Conservation (phyloP, 345 rosid species). For the Salix exigua region DNA sequence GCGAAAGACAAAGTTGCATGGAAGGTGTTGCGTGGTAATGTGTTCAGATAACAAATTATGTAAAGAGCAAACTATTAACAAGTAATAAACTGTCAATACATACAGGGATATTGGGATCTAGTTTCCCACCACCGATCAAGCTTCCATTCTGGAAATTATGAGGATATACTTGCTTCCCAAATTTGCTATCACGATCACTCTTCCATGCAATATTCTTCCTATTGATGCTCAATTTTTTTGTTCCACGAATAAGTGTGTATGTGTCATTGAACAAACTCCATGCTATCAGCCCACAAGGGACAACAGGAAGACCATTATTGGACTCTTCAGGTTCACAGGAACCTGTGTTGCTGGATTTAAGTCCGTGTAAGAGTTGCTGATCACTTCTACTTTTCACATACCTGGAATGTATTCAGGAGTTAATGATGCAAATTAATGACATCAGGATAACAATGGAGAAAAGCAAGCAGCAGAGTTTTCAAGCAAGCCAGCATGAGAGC, state of each 20-base stretch:
- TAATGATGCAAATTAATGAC: conserved; percentile 3
- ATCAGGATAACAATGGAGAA: neutral
- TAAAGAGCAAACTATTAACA: neutral
- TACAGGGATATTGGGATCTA: conserved; percentile 63
- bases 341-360: conserved; percentile 42
- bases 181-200: conserved; percentile 77
- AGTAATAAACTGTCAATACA: conserved; percentile 12
- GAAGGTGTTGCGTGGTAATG: neutral
- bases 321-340: conserved; percentile 66
- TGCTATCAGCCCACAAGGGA: conserved; percentile 79
- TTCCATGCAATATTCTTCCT: conserved; percentile 71
- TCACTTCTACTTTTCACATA: conserved; percentile 86
- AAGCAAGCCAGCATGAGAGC: neutral
- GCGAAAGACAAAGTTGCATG: neutral
- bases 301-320: conserved; percentile 52
- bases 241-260: conserved; percentile 47
- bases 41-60: neutral
- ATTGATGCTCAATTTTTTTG: conserved; percentile 38
- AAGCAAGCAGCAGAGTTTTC: neutral
- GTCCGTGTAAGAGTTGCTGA: conserved; percentile 62
- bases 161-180: conserved; percentile 75
- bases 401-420: conserved; percentile 32
- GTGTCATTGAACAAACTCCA: conserved; percentile 93
- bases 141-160: conserved; percentile 73
- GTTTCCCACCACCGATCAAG: conserved; percentile 65